A percentile compares a stretch with the other conserved stretches of the same genome.
Evolutionary conservation across 176 grass and related monocot genomes (phyloP).

Genomic region (Poa annua): DNA sequence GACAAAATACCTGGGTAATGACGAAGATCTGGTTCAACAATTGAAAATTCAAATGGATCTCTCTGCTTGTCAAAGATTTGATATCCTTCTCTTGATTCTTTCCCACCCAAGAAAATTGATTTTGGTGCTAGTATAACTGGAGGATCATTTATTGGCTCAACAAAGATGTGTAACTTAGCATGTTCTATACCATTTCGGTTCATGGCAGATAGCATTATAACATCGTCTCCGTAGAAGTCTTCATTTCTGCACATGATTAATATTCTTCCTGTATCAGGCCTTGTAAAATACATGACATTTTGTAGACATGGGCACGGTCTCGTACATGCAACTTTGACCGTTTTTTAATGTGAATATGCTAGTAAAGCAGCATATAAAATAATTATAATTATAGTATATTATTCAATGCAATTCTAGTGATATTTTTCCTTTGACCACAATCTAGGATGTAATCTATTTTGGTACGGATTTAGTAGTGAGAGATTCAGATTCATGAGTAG

Average conservation of each 20-base stretch:
- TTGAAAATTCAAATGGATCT: conserved; percentile 66
- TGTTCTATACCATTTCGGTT: conserved; percentile 58
- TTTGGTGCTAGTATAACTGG: conserved; percentile 68
- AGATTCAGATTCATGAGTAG: conserved; percentile 20
- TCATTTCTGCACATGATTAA: conserved; percentile 58
- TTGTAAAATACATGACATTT: not conserved
- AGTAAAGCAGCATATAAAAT: not conserved
- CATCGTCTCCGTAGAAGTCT: conserved; percentile 77
- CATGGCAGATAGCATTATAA: conserved; percentile 54
- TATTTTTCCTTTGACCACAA: not conserved
- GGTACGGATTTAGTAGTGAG: not conserved
- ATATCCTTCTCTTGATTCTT: conserved; percentile 52
- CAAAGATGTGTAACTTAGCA: conserved; percentile 49
- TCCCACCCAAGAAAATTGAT: conserved; percentile 61
- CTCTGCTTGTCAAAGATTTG: conserved; percentile 67
- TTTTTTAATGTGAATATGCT: not conserved
- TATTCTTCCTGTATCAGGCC: not conserved
- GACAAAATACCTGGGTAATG: conserved; percentile 60
- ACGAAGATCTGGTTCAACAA: conserved; percentile 68
- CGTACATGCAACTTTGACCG: not conserved
- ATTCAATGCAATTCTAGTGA: not conserved
- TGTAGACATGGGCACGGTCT: not conserved
- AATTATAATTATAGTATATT: not conserved
- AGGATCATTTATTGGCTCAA: conserved; percentile 79
- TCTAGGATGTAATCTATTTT: not conserved